Evolutionary conservation across 495 filamentous ascomycete genomes (phyloP).

Genomic region (Lepidopterella palustris): DNA sequence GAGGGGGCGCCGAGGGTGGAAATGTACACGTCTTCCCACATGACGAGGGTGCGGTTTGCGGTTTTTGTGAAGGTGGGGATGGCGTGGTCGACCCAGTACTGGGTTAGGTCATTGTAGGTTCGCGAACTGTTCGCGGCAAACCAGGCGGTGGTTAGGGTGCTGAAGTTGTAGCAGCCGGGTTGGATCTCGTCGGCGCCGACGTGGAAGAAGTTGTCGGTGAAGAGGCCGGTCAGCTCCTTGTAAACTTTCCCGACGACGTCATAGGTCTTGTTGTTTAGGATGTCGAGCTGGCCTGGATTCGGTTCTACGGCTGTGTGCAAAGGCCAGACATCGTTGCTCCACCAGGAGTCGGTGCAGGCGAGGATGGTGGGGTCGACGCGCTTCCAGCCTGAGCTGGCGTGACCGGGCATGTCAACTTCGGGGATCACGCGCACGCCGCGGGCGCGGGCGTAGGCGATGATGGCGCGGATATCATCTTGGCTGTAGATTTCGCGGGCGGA

Average conservation of each 20-base stretch:
- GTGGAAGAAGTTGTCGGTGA: conserved; percentile 51
- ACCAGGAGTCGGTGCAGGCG: conserved; percentile 49
- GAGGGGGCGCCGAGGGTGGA: conserved; percentile 35
- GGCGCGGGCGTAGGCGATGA: conserved; percentile 46
- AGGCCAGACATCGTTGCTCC: conserved; percentile 49
- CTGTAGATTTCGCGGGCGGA: conserved; percentile 43
- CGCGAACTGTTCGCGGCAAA: conserved; percentile 46
- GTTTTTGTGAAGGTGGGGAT: conserved; percentile 46
- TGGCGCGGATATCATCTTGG: conserved; percentile 41
- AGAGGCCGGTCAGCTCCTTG: conserved; percentile 47
- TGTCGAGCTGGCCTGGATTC: conserved; percentile 52
- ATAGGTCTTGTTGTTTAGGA: conserved; percentile 50
- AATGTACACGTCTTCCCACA: conserved; percentile 52
- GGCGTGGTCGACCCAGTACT: conserved; percentile 51
- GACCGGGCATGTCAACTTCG: conserved; percentile 53
- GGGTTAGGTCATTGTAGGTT: conserved; percentile 47
- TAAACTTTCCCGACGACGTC: conserved; percentile 48
- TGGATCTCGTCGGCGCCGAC: conserved; percentile 51
- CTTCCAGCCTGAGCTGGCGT: conserved; percentile 51
- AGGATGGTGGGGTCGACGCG: conserved; percentile 49
- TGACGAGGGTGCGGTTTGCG: conserved; percentile 44
- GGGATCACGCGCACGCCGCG: conserved; percentile 50
- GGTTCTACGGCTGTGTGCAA: conserved; percentile 52
- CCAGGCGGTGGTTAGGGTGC: conserved; percentile 41
- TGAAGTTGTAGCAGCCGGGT: conserved; percentile 50